Evolutionary conservation across 805 yeast species (phyloP).

Genomic region (Jamesozyma hellenica): DNA sequence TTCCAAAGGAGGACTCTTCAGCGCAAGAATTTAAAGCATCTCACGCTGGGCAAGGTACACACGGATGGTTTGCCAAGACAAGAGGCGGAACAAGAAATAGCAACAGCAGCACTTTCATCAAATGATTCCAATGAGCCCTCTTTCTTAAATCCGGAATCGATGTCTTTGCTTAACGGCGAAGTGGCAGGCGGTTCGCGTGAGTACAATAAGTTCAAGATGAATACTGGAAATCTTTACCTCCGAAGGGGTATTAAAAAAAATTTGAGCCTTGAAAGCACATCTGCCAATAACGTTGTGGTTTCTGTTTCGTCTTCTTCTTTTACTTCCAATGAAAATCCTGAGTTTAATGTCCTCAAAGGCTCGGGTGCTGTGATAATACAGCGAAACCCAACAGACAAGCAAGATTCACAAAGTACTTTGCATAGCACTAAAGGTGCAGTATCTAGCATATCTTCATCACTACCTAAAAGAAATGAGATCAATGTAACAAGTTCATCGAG

Average conservation of each 20-base stretch:
- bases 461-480: neutral
- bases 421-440: no score
- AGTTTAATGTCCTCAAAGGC: neutral
- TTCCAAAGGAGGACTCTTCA: conserved; percentile 40
- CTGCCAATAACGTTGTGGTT: no score
- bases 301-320: no score
- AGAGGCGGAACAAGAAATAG: no score
- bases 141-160: no score
- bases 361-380: conserved; percentile 3
- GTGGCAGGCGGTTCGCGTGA: no score
- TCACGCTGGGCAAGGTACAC: conserved; percentile 30
- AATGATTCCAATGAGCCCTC: no score
- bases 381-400: neutral
- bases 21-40: conserved; percentile 49
- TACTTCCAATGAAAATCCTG: neutral
- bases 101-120: no score
- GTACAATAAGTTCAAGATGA: neutral
- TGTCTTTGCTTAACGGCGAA: no score
- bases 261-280: conserved; percentile 2
- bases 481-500: no score
- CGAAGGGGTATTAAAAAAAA: conserved; percentile 19
- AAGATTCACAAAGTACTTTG: neutral
- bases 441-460: no score
- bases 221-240: conserved; percentile 9
- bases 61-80: no score